These are phyloP conservation scores for Phylloporus sp. DNA, from an alignment of 768 basidiomycete genomes.

Conservation along the genomic window DNA sequence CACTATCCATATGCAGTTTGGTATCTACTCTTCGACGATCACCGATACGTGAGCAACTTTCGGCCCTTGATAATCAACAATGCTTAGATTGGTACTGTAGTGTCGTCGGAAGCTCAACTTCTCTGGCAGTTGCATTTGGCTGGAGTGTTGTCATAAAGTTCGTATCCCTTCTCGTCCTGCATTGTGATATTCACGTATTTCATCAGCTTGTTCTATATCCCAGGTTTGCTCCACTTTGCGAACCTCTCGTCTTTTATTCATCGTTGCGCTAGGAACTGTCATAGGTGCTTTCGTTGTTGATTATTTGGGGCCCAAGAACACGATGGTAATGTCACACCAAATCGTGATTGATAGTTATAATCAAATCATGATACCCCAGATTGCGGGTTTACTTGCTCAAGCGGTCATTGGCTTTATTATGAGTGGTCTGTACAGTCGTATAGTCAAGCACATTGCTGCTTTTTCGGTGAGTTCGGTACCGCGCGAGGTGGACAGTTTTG, in stretches of 20 bases:
- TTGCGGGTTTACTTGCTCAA: slow-evolving; percentile 62
- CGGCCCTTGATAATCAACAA: not conserved
- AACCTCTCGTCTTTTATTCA: slow-evolving; percentile 8
- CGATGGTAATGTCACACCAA: slow-evolving; percentile 48
- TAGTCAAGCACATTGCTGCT: slow-evolving; percentile 62
- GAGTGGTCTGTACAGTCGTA: slow-evolving; percentile 70
- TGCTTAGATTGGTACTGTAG: slow-evolving; percentile 19
- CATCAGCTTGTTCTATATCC: slow-evolving; percentile 60
- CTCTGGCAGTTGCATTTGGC: slow-evolving; percentile 65
- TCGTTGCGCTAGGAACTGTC: slow-evolving; percentile 44
- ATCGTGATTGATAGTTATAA: not conserved
- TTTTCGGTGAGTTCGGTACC: slow-evolving; percentile 54
- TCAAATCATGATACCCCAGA: slow-evolving; percentile 38
- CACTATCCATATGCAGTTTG: slow-evolving; percentile 47
- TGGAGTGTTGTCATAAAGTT: slow-evolving; percentile 87
- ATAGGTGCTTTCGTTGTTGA: slow-evolving; percentile 75
- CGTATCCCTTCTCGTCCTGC: slow-evolving; percentile 14
- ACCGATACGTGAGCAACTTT: slow-evolving; percentile 49
- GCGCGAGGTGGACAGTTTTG: not conserved
- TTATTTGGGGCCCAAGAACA: slow-evolving; percentile 68
- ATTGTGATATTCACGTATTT: slow-evolving; percentile 2
- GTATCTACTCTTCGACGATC: slow-evolving; percentile 77
- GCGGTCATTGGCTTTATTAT: slow-evolving; percentile 84
- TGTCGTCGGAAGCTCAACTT: slow-evolving; percentile 50
- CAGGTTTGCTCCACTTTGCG: slow-evolving; percentile 32